A percentile compares a stretch with the other conserved stretches of the same genome.
These are phyloP conservation scores for Dichotomopilus funicola DNA, from an alignment of 2,329 filamentous ascomycete genomes.

Conservation along the genomic window DNA sequence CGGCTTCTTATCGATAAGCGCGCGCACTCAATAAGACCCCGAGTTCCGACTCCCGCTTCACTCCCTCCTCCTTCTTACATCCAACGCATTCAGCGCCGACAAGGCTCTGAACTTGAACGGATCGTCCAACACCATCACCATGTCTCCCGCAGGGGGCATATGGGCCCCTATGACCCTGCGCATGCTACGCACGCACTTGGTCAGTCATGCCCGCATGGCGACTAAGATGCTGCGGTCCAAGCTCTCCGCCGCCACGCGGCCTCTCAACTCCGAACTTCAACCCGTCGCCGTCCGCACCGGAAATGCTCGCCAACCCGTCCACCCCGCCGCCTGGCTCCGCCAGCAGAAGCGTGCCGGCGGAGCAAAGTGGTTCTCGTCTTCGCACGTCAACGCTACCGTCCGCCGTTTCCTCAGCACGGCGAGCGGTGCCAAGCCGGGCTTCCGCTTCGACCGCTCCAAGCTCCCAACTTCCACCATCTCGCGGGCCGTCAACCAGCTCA, in stretches of 20 bases:
- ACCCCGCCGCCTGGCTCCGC: slow-evolving; percentile 44
- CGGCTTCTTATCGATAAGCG: slow-evolving; percentile 19
- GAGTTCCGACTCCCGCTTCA: slow-evolving; percentile 14
- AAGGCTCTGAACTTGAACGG: slow-evolving; percentile 5
- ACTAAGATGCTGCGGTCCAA: slow-evolving; percentile 45
- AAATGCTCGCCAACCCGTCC: slow-evolving; percentile 44
- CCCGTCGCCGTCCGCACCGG: slow-evolving; percentile 38
- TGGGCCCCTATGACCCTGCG: slow-evolving; percentile 52
- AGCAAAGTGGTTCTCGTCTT: slow-evolving; percentile 43
- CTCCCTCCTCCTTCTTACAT: neutral
- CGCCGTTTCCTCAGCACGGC: slow-evolving; percentile 47
- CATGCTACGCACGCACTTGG: slow-evolving; percentile 46
- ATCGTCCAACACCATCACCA: slow-evolving; percentile 27
- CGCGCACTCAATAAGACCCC: slow-evolving; percentile 18
- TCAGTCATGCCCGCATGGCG: slow-evolving; percentile 36
- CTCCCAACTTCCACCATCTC: slow-evolving; percentile 45
- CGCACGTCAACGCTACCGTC: slow-evolving; percentile 39
- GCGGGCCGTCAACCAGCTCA: slow-evolving; percentile 52
- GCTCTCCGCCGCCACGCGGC: slow-evolving; percentile 38
- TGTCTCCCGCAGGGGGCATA: slow-evolving; percentile 52
- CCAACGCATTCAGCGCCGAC: neutral
- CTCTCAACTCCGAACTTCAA: slow-evolving; percentile 40
- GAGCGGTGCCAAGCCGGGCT: slow-evolving; percentile 27
- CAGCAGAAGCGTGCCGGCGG: slow-evolving; percentile 42
- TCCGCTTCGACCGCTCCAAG: slow-evolving; percentile 42